Evolutionary conservation across 768 basidiomycete genomes (phyloP), one percentile per base, ranked within the genome.

Genomic region (Agaricus blazei): DNA sequence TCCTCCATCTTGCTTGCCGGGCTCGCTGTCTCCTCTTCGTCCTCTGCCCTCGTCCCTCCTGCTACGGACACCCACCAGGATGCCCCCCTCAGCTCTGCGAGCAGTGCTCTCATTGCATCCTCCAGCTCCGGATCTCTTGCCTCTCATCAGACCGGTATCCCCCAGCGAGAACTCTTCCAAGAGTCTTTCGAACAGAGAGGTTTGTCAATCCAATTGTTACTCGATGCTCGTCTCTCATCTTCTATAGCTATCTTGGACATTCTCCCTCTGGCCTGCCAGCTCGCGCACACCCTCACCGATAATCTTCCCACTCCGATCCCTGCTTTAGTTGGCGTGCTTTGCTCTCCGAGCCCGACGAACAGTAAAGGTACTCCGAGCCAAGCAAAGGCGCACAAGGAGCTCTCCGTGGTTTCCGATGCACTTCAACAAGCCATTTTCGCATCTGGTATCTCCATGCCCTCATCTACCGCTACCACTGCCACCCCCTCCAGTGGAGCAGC

Each of bases 11-110:
- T 81, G 56, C 61, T 80, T 47, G 76, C 78, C 38, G 69, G 76
- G 15, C 67, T 81, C 56, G 78, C 77, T 47, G 66, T 79, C 48
- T 80, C 80, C 28, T 75, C 79, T 9, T 79, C 78, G n/a, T 75
- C 76, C 15, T 66, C 75, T 34, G 69, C 65, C 58, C 64, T 77
- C 58, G 78, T 75, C 56, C 74, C 76, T 44, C 79, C 79, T 45
- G 60, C 75, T 45, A 63, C 64, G 54, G 70, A 73, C 36, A 56
- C 59, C 47, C 23, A 46, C 4, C 53, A 48, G 29, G 53, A 54
- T 8, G n/a, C 26, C 9, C 2, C n/a, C 7, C 27, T 34, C 40
- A 40, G 23, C 23, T 42, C 40, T 7, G 29, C 34, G 7, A 19
- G 45, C 37, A 45, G 36, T 27, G 36, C 42, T 8, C 26, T 45